phyloP scores from a whole-genome alignment of 73 alveolate genomes.

The Breviolum minutum region DNA sequence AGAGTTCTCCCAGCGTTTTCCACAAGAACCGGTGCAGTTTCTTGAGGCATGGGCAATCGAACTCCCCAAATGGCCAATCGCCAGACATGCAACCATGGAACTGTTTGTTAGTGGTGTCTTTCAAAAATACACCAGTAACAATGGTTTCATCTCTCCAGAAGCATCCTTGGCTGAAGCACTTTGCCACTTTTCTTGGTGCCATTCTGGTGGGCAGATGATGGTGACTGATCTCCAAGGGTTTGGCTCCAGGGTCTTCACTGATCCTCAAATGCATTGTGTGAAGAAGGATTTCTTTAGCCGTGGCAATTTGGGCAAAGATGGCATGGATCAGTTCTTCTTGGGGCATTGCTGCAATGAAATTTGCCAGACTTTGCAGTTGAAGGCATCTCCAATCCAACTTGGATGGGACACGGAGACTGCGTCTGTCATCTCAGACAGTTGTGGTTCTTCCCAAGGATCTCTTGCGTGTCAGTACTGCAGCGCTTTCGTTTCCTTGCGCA shows the following conservation, averaged over 20 bases:
- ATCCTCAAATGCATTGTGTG: slow-evolving; percentile 48
- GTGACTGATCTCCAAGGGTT: slow-evolving; percentile 53
- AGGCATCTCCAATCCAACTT: slow-evolving; percentile 20
- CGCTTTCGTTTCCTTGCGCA: neutral
- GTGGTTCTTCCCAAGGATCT: neutral
- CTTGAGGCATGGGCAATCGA: slow-evolving; percentile 20
- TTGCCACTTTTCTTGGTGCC: slow-evolving; percentile 24
- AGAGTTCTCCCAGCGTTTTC: slow-evolving; percentile 9
- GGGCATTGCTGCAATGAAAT: slow-evolving; percentile 46
- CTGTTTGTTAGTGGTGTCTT: neutral
- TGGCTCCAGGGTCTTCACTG: neutral
- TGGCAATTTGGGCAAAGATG: slow-evolving; percentile 37
- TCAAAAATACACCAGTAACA: slow-evolving; percentile 57
- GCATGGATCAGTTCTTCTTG: slow-evolving; percentile 55
- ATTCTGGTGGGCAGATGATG: slow-evolving; percentile 46
- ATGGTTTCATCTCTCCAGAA: slow-evolving; percentile 35
- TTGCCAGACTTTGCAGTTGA: slow-evolving; percentile 2
- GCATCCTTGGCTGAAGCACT: slow-evolving; percentile 28
- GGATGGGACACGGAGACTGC: neutral
- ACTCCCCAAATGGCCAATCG: slow-evolving; percentile 15
- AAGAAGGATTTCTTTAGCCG: slow-evolving; percentile 52
- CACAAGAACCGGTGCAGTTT: neutral
- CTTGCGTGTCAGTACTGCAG: slow-evolving; percentile 18
- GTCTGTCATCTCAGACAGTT: neutral
- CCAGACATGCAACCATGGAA: slow-evolving; percentile 27